Evolutionary conservation across 2,329 filamentous ascomycete species (phyloP).

Genomic region (Aspergillus felis): DNA sequence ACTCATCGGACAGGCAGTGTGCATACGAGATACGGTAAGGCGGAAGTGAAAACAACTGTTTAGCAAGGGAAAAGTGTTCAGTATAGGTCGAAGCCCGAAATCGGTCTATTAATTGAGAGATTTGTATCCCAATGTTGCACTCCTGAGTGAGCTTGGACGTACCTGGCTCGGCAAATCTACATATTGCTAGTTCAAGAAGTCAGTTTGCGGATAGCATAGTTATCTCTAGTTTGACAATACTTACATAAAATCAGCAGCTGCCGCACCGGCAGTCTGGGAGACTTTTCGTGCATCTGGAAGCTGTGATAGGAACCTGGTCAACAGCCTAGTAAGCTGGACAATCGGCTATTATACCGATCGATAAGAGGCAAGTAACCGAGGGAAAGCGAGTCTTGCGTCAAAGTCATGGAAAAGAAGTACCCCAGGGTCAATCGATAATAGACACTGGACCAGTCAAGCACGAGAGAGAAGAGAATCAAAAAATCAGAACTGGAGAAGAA

Average conservation of each 20-base stretch:
- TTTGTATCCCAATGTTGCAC: conserved; percentile 1
- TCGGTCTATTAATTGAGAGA: background rate
- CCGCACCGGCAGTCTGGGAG: conserved; percentile 66
- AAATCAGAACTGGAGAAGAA: background rate
- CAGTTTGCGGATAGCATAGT: conserved; percentile 5
- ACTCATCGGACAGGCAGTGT: background rate
- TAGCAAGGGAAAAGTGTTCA: background rate
- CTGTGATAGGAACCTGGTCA: background rate
- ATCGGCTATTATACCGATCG: background rate
- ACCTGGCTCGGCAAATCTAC: conserved; percentile 70
- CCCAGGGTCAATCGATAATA: background rate
- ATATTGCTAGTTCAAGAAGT: conserved; percentile 56
- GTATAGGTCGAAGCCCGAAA: background rate
- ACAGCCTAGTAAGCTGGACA: background rate
- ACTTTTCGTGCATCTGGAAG: conserved; percentile 19
- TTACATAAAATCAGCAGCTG: conserved; percentile 76
- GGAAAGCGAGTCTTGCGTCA: background rate
- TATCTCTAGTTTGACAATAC: conserved; percentile 3
- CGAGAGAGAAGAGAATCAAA: background rate
- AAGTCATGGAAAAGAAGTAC: background rate
- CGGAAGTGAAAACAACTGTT: conserved; percentile 59
- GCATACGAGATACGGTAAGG: conserved; percentile 57
- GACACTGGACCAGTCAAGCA: background rate
- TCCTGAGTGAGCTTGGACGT: conserved; percentile 13
- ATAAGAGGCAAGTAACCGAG: background rate